Evolutionary conservation across 73 alveolate species (phyloP).

Genomic region (Paramecium sexaurelia): DNA sequence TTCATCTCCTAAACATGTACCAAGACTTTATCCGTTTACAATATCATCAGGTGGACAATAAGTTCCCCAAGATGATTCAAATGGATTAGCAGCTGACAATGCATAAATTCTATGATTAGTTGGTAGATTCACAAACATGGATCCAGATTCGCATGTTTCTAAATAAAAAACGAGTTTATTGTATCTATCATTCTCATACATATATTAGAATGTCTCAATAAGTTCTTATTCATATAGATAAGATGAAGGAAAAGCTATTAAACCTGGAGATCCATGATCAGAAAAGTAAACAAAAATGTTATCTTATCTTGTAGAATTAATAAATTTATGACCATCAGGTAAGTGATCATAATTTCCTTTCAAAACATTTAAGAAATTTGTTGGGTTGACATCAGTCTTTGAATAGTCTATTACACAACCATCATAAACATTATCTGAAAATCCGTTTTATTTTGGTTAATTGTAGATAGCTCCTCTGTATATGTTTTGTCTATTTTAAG

Average conservation of each 20-base stretch:
- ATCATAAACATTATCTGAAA: conserved; percentile 92
- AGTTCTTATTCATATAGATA: conserved; percentile 86
- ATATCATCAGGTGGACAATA: conserved; percentile 91
- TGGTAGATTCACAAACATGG: conserved; percentile 87
- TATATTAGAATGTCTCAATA: conserved; percentile 76
- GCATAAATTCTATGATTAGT: conserved; percentile 82
- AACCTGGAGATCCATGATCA: conserved; percentile 97
- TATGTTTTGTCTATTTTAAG: conserved; percentile 83
- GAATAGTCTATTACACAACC: conserved; percentile 95
- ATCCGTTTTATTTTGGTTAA: conserved; percentile 76
- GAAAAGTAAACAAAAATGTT: conserved; percentile 91
- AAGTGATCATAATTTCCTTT: neutral
- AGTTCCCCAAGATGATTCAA: conserved; percentile 96
- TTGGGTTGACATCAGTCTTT: conserved; percentile 92
- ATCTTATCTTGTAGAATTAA: conserved; percentile 79
- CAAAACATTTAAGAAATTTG: conserved; percentile 82
- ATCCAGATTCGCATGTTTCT: conserved; percentile 99
- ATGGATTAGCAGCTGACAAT: conserved; percentile 96
- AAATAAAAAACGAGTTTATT: conserved; percentile 89
- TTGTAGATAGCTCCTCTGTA: conserved; percentile 96
- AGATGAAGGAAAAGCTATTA: conserved; percentile 87
- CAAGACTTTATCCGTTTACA: conserved; percentile 92
- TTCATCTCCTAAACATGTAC: conserved; percentile 98
- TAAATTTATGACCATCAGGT: conserved; percentile 77
- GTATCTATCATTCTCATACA: conserved; percentile 91